Evolutionary conservation across 2,329 filamentous ascomycete species (phyloP).

Genomic region (Exophiala mesophila): DNA sequence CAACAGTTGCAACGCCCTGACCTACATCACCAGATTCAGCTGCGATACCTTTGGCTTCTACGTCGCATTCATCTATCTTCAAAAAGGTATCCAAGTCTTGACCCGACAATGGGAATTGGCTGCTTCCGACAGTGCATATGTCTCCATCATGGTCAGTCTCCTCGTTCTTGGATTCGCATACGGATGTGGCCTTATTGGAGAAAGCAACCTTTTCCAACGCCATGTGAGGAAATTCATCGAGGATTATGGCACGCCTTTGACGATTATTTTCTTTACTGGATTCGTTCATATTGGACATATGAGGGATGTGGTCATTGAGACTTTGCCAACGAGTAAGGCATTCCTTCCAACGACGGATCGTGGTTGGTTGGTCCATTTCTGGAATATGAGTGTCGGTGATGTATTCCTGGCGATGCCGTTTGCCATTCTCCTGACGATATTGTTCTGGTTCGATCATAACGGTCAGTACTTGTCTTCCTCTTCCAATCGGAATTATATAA

Average conservation of each 20-base stretch:
- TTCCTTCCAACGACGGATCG: slow-evolving; percentile 73
- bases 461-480: slow-evolving; percentile 55
- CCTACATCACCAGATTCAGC: slow-evolving; percentile 83
- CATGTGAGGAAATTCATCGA: slow-evolving; percentile 76
- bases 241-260: slow-evolving; percentile 81
- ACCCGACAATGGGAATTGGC: slow-evolving; percentile 62
- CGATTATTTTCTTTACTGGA: slow-evolving; percentile 81
- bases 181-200: slow-evolving; percentile 65
- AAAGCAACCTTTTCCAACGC: slow-evolving; percentile 67
- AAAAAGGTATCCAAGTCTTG: slow-evolving; percentile 84
- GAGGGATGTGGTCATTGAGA: slow-evolving; percentile 62
- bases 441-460: slow-evolving; percentile 90
- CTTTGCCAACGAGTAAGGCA: slow-evolving; percentile 68
- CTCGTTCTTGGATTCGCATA: slow-evolving; percentile 76
- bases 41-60: slow-evolving; percentile 95
- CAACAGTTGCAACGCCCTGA: slow-evolving; percentile 83
- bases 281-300: slow-evolving; percentile 85
- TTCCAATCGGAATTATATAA: not conserved
- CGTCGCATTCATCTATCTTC: slow-evolving; percentile 84
- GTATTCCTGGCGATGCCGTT: slow-evolving; percentile 85
- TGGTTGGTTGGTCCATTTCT: slow-evolving; percentile 75
- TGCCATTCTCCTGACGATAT: slow-evolving; percentile 71
- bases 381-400: slow-evolving; percentile 67
- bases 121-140: slow-evolving; percentile 62
- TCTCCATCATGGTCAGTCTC: slow-evolving; percentile 70